Evolutionary conservation across 108 stramenopile genomes (phyloP), one percentile per base, ranked within the genome.

Genomic region (Cyclotella atomus): DNA sequence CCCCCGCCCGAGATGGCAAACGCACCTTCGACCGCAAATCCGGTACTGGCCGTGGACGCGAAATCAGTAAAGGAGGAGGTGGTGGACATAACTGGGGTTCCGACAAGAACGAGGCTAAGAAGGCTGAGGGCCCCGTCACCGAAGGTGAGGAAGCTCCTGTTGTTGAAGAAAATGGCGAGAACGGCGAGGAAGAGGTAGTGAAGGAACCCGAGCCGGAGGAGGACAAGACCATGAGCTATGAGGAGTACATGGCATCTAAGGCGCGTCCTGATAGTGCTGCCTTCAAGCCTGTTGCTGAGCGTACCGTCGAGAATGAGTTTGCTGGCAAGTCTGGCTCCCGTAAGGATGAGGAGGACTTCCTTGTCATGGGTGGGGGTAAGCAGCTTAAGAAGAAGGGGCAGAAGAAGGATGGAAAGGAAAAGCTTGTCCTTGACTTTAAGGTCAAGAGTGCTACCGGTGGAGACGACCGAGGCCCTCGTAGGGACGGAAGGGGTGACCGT

Each of bases 61-160:
- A 97, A 76, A 87, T 90, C 73, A 93, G 91, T 74, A 97, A 97
- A 77, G 88, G 67, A 27, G 96, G 96, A 49, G 96, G 89, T 17
- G 96, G 96, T 53, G 92, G 89, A 41, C 88, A 84, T 80, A 97
- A 97, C 82, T 97, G 96, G 96, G 96, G 96, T 10, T 84, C 84
- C 59, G 91, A 91, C 76, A 87, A 89, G 77, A 71, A 82, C 62
- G 91, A 91, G 50, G 93, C 93, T 69, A 86, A 87, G 76, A 83
- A 82, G 79, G 83, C 78, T 62, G 90, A 89, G 73, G 89, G 90
- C 27, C 71, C 76, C 14, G 77, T 90, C 53, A 59, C 45, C 30
- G 80, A 81, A 25, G 83, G 75, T 44, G 77, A 79, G 24, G 73
- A 59, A 43, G 79, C 70, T 36, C 57, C 71, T 36, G 61, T 50